A percentile compares a stretch with the other conserved stretches of the same genome.
Evolutionary conservation across 2,329 filamentous ascomycete species (phyloP).

Genomic region (Aspergillus candidus): DNA sequence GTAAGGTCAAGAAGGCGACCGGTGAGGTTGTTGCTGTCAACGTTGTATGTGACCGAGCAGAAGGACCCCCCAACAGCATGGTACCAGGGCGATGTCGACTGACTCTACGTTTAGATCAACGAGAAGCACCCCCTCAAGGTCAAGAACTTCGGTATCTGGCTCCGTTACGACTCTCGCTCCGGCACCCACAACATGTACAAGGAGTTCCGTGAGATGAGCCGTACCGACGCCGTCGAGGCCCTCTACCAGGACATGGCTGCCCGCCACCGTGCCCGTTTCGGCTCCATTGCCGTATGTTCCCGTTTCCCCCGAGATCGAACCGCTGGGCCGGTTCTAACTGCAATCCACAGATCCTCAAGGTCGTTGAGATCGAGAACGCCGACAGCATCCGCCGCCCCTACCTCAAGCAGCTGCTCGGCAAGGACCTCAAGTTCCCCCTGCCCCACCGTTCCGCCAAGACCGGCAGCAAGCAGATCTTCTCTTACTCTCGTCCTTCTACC

Average conservation of each 20-base stretch:
- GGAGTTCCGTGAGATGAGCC: slow-evolving; percentile 99
- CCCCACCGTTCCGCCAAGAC: slow-evolving; percentile 89
- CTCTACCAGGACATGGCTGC: slow-evolving; percentile 99
- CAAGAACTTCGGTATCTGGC: slow-evolving; percentile 99
- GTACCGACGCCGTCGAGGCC: slow-evolving; percentile 89
- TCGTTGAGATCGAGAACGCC: slow-evolving; percentile 92
- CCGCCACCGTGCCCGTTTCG: slow-evolving; percentile 95
- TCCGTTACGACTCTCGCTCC: slow-evolving; percentile 99
- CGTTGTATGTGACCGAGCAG: slow-evolving; percentile 58
- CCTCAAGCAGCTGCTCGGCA: slow-evolving; percentile 96
- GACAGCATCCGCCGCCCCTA: slow-evolving; percentile 96
- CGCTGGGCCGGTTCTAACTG: slow-evolving; percentile 4
- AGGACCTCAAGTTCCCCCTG: slow-evolving; percentile 96
- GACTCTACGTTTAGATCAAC: slow-evolving; percentile 60
- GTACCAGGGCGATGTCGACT: slow-evolving; percentile 10
- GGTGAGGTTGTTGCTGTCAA: slow-evolving; percentile 98
- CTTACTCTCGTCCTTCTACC: slow-evolving; percentile 86
- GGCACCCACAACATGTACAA: slow-evolving; percentile 99
- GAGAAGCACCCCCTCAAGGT: slow-evolving; percentile 99
- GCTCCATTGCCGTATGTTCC: slow-evolving; percentile 88
- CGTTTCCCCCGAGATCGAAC: not conserved
- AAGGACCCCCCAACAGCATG: too few relatives aligned
- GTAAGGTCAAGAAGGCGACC: slow-evolving; percentile 99
- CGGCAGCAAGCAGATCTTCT: slow-evolving; percentile 83
- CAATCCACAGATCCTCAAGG: slow-evolving; percentile 77